These are phyloP conservation scores for Lentinus brumalis DNA, from an alignment of 768 basidiomycete species.

Conservation along the genomic window DNA sequence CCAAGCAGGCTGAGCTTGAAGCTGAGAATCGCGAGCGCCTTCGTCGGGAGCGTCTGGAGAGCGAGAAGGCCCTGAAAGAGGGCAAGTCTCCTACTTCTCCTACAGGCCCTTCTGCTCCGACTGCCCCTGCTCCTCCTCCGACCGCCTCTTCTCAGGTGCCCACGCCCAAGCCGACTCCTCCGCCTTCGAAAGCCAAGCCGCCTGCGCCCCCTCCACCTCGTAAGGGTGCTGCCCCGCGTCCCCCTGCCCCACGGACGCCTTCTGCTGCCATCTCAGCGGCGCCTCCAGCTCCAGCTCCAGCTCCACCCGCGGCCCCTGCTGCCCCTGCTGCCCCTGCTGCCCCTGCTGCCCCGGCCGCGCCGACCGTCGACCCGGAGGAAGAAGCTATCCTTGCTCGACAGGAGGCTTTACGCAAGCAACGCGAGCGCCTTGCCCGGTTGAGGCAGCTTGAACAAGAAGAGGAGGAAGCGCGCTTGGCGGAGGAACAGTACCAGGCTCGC, in stretches of 20 bases:
- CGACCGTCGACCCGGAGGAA: slow-evolving; percentile 78
- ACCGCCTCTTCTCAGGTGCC: slow-evolving; percentile 36
- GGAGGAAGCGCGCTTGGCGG: slow-evolving; percentile 51
- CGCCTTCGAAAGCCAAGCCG: slow-evolving; percentile 32
- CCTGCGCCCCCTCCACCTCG: slow-evolving; percentile 44
- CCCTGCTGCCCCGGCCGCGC: slow-evolving; percentile 40
- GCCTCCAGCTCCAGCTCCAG: slow-evolving; percentile 29
- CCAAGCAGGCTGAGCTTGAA: slow-evolving; percentile 72
- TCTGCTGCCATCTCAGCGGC: slow-evolving; percentile 19
- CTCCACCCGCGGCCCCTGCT: too few species aligned
- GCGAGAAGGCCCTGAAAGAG: slow-evolving; percentile 66
- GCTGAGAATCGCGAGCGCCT: slow-evolving; percentile 77
- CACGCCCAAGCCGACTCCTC: slow-evolving; percentile 45
- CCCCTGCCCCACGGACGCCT: slow-evolving; percentile 32
- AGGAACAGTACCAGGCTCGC: slow-evolving; percentile 41
- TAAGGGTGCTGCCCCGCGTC: slow-evolving; percentile 35
- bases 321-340: slow-evolving; percentile 40
- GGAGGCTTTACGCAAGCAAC: slow-evolving; percentile 68
- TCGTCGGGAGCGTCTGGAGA: slow-evolving; percentile 73
- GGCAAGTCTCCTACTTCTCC: slow-evolving; percentile 40
- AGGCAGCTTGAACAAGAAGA: slow-evolving; percentile 73
- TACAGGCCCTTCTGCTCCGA: slow-evolving; percentile 32
- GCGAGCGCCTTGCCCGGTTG: slow-evolving; percentile 67
- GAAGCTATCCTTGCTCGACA: slow-evolving; percentile 67
- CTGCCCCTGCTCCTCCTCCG: slow-evolving; percentile 27